A percentile compares a stretch with the other conserved stretches of the same genome.
phyloP scores from a whole-genome alignment of 495 filamentous ascomycete genomes.

The Opeltia flavorubescens region DNA sequence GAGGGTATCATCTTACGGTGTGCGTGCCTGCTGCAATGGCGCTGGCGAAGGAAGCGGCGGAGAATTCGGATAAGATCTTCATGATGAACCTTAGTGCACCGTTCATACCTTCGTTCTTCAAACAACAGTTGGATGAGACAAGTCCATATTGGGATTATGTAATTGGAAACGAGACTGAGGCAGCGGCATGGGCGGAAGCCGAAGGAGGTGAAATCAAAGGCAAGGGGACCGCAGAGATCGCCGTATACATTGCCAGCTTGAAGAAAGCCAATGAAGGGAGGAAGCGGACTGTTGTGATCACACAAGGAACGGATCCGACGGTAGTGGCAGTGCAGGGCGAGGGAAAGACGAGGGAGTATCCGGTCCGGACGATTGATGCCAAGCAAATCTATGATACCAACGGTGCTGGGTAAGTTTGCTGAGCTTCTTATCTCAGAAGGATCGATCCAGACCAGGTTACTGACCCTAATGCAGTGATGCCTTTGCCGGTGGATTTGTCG shows the following conservation, averaged over 20 bases:
- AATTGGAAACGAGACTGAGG: slow-evolving; percentile 95
- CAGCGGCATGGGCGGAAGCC: slow-evolving; percentile 65
- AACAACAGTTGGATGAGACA: slow-evolving; percentile 75
- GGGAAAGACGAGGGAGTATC: slow-evolving; percentile 56
- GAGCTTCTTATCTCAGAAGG: background rate
- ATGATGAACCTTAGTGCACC: slow-evolving; percentile 82
- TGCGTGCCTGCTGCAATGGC: slow-evolving; percentile 81
- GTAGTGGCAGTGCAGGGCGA: slow-evolving; percentile 59
- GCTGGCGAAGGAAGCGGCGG: slow-evolving; percentile 81
- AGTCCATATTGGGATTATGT: slow-evolving; percentile 90
- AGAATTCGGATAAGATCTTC: slow-evolving; percentile 77
- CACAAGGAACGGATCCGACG: slow-evolving; percentile 84
- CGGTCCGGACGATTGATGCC: slow-evolving; percentile 61
- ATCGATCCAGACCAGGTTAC: background rate
- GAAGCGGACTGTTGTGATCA: slow-evolving; percentile 73
- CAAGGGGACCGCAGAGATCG: slow-evolving; percentile 74
- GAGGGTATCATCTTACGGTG: slow-evolving; percentile 81
- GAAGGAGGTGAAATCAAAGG: slow-evolving; percentile 49
- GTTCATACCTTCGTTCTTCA: slow-evolving; percentile 96
- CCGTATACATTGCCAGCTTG: slow-evolving; percentile 67
- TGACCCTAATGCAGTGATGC: slow-evolving; percentile 41
- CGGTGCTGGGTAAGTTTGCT: slow-evolving; percentile 59
- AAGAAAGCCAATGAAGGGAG: slow-evolving; percentile 81
- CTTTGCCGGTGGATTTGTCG: slow-evolving; percentile 86
- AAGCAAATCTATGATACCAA: slow-evolving; percentile 85